Base-by-base conservation (phyloP, 345 rosid species). In the Carallia pectinifolia region DNA sequence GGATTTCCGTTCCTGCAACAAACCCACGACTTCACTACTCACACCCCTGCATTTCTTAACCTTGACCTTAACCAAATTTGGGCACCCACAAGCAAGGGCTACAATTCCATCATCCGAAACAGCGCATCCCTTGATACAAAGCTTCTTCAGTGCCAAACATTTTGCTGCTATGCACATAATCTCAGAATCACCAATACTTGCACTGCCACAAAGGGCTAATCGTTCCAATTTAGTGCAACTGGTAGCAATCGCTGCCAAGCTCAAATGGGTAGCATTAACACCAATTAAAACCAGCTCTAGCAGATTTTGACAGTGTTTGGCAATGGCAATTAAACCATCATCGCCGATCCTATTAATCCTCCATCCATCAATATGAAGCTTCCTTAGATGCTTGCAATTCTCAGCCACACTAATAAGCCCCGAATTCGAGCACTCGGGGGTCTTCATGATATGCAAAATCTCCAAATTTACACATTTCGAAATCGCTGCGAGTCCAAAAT, bases 291-390 rank as follows among this genome's bases (percentile, higher is more conserved):
- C 92, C 64, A 93, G 88, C 37, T 93, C 98, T 70, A 90, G 96
- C 5, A 94, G 75, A 79, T 85, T 79, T 29, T 76, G 68, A 7
- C 95, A 88, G 16, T 90, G 83, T 38, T 74, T 84, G 33, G 95
- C 90, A 33, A 94, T 83, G 50, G 90, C 88, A 2, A 87, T 77
- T 30, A 94, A 82, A 66, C 96, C 95, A 74, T 90, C 96, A 23
- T 94, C 97, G 4, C 93, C 96, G 9, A 94, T 91, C 81, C 81
- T 86, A 68, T 91, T 85, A 53, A 85, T 89, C 58, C 91, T 89
- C 93, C 90, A 88, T 71, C 96, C 98, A 74, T 94, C 96, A 36
- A 94, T 78, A 67, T 88, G 97, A 66, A 94, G 93, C 82, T 94
- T 94, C 83, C 87, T 90, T 53, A 94, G 66, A 37, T 71, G 63